Percentiles rank a stretch among this genome's conserved stretches.
phyloP scores from a whole-genome alignment of 176 grass and related monocot genomes.

The Canna indica region DNA sequence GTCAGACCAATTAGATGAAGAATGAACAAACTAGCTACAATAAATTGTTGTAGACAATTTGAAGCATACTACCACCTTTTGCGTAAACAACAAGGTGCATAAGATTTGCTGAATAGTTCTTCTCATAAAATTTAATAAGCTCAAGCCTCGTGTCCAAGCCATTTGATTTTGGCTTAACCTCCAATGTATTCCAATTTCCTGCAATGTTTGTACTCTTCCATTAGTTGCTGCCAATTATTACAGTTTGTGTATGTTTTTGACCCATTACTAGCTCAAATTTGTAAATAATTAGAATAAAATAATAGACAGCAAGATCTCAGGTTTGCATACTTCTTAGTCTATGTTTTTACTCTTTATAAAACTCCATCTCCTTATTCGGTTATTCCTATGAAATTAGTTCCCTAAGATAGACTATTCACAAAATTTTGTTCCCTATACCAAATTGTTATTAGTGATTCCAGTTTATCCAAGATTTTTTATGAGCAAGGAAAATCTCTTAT shows the following conservation, averaged over 20 bases:
- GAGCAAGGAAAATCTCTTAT: neutral
- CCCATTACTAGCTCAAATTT: neutral
- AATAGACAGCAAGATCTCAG: neutral
- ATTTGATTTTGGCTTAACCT: conserved; percentile 82
- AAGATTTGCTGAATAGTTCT: conserved; percentile 89
- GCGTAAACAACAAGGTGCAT: conserved; percentile 96
- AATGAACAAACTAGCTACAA: conserved; percentile 2
- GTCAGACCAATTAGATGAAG: conserved; percentile 15
- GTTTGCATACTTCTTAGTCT: neutral
- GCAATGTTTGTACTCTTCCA: neutral
- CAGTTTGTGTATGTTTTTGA: neutral
- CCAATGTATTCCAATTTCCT: conserved; percentile 96
- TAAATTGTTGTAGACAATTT: neutral
- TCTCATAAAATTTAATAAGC: conserved; percentile 89
- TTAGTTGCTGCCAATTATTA: neutral
- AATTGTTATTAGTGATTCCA: neutral
- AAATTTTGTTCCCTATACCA: neutral
- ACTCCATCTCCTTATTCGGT: neutral
- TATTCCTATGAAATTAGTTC: neutral
- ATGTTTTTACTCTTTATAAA: neutral
- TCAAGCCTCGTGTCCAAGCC: conserved; percentile 84
- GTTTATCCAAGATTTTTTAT: neutral
- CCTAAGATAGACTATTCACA: neutral
- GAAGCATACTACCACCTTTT: conserved; percentile 43
- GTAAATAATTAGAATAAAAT: neutral